Conservation (phyloP, 2,329 filamentous ascomycete genomes). For the Pseudogymnoascus sp. region DNA sequence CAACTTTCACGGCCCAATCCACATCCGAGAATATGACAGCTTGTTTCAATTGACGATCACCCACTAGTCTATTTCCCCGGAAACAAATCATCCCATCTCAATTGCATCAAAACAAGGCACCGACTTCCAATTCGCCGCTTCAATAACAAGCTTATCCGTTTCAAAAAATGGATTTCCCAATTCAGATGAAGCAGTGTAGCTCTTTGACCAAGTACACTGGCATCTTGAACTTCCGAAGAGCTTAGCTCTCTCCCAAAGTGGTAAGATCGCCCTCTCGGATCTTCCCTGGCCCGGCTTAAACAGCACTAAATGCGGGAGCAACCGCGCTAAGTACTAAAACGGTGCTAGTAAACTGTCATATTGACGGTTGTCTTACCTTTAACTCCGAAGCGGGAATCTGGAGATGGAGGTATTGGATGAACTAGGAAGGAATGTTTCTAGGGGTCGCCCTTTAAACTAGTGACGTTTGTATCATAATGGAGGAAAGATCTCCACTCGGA, state of each 20-base stretch:
- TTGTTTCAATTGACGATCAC: neutral
- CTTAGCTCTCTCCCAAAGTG: neutral
- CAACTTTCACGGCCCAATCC: neutral
- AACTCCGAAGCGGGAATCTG: neutral
- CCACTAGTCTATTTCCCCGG: conserved; percentile 1
- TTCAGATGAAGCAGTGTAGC: neutral
- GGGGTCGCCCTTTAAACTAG: neutral
- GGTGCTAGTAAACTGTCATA: neutral
- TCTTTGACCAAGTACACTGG: neutral
- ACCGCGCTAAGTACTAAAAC: neutral
- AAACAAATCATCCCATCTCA: neutral
- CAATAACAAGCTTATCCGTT: neutral
- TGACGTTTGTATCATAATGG: neutral
- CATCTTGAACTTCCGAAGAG: neutral
- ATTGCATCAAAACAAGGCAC: neutral
- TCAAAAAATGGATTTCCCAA: neutral
- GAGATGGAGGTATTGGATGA: neutral
- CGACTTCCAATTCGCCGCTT: neutral
- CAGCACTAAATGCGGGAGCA: neutral
- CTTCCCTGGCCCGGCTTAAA: neutral
- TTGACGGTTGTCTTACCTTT: neutral
- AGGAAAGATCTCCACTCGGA: neutral
- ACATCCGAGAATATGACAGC: neutral
- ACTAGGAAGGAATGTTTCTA: neutral
- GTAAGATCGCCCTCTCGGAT: neutral